Percentiles rank a stretch among this genome's conserved stretches.
Evolutionary conservation across 306 rosid species (phyloP).

Genomic region (Pyrus betulifolia): DNA sequence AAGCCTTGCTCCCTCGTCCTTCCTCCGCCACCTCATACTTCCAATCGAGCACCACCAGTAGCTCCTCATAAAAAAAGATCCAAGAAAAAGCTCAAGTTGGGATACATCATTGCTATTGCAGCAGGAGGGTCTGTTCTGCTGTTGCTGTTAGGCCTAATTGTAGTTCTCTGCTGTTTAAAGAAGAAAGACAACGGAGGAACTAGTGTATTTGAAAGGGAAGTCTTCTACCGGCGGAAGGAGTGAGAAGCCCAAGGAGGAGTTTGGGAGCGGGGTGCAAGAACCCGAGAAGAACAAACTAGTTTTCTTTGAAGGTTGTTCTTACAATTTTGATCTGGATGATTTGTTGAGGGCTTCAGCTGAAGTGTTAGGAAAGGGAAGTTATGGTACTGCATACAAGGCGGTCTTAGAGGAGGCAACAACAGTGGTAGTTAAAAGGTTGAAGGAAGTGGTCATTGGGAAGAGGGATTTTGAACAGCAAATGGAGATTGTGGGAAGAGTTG

Average conservation of each 20-base stretch:
- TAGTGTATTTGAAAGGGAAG: slow-evolving; percentile 41
- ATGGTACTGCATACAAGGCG: slow-evolving; percentile 85
- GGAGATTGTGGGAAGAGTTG: slow-evolving; percentile 71
- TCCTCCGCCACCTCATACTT: slow-evolving; percentile 44
- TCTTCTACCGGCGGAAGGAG: slow-evolving; percentile 60
- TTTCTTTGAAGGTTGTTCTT: slow-evolving; percentile 82
- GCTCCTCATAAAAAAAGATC: slow-evolving; percentile 33
- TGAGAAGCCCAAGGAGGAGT: slow-evolving; percentile 79
- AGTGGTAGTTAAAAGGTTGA: slow-evolving; percentile 81
- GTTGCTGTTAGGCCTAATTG: slow-evolving; percentile 43
- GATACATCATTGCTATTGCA: slow-evolving; percentile 71
- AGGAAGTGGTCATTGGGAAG: slow-evolving; percentile 77
- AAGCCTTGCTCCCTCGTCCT: slow-evolving; percentile 42
- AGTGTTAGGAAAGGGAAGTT: slow-evolving; percentile 83
- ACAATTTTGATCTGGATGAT: slow-evolving; percentile 82
- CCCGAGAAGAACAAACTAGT: slow-evolving; percentile 81
- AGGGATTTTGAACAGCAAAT: slow-evolving; percentile 80
- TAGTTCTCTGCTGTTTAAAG: slow-evolving; percentile 54
- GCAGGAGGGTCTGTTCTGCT: slow-evolving; percentile 59
- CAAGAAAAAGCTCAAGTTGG: slow-evolving; percentile 45
- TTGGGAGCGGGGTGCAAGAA: slow-evolving; percentile 88
- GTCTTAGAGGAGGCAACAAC: slow-evolving; percentile 73
- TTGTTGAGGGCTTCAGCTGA: slow-evolving; percentile 83
- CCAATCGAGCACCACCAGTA: slow-evolving; percentile 27
- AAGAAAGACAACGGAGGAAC: slow-evolving; percentile 31